Evolutionary conservation across 192 early-diverging fungal genomes (phyloP).

Genomic region (Kappamyces sp.): DNA sequence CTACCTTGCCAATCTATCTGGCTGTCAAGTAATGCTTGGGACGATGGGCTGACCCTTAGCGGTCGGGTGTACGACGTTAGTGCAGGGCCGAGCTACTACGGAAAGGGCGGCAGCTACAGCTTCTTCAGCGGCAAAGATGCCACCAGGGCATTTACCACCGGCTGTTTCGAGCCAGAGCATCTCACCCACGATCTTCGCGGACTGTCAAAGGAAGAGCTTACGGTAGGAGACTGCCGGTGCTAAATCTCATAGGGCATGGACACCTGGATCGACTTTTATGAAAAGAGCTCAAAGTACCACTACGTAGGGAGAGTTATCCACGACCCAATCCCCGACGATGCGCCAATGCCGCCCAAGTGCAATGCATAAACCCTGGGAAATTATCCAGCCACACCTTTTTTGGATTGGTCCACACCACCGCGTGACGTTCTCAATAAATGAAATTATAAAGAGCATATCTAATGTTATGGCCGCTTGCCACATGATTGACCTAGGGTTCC

Average conservation of each 20-base stretch:
- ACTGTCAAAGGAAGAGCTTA: conserved; percentile 64
- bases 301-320: conserved; percentile 78
- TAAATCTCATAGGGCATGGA: conserved; percentile 47
- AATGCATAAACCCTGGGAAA: conserved; percentile 22
- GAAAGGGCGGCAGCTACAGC: conserved; percentile 72
- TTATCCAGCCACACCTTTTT: no score
- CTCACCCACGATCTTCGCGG: conserved; percentile 91
- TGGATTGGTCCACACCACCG: no score
- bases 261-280: conserved; percentile 84
- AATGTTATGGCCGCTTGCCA: no score
- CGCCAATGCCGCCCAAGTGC: conserved; percentile 80
- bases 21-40: conserved; percentile 66
- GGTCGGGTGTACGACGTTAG: conserved; percentile 95
- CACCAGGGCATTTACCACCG: conserved; percentile 88
- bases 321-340: conserved; percentile 71
- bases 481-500: no score
- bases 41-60: conserved; percentile 25
- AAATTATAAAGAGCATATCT: no score
- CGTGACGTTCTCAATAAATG: no score
- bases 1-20: conserved; percentile 75
- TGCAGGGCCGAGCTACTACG: conserved; percentile 69
- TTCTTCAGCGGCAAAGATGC: conserved; percentile 91
- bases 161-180: conserved; percentile 82
- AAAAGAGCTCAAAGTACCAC: conserved; percentile 79
- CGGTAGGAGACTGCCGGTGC: conserved; percentile 36